These are phyloP conservation scores for Pleurotus eryngii DNA, from an alignment of 768 basidiomycete genomes.

Conservation along the genomic window DNA sequence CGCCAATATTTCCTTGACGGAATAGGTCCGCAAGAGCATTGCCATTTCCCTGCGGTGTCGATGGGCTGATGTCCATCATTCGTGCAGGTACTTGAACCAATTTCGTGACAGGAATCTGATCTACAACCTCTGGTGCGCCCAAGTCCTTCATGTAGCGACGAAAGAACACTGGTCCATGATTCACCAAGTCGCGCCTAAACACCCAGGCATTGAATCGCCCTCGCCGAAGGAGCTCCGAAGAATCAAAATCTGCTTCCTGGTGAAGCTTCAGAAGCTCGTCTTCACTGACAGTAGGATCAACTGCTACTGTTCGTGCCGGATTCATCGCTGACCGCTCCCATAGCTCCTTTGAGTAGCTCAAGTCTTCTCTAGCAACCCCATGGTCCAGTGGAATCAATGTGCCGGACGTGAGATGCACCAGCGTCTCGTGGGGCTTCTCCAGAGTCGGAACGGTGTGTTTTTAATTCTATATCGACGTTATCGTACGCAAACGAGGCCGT, in stretches of 20 bases:
- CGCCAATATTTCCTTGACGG: constrained; percentile 19
- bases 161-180: constrained; percentile 23
- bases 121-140: constrained; percentile 19
- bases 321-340: constrained; percentile 29
- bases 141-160: constrained; percentile 13
- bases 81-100: constrained; percentile 15
- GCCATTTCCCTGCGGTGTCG: constrained; percentile 17
- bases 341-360: constrained; percentile 28
- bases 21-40: constrained; percentile 17
- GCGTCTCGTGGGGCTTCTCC: constrained; percentile 19
- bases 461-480: constrained; percentile 40
- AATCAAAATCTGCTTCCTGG: constrained; percentile 11
- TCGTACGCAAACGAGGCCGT: constrained; percentile 32
- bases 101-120: constrained; percentile 21
- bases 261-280: constrained; percentile 16
- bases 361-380: constrained; percentile 18
- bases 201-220: constrained; percentile 26
- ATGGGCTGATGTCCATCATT: constrained; percentile 19
- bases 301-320: constrained; percentile 5
- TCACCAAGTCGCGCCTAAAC: constrained; percentile 21
- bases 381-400: constrained; percentile 25
- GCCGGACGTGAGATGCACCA: constrained; percentile 32
- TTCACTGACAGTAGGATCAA: constrained; percentile 8
- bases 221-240: constrained; percentile 16
- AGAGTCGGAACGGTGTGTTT: constrained; percentile 24